phyloP scores from a whole-genome alignment of 164 flowering plant genomes.

The Berberis vulgaris region DNA sequence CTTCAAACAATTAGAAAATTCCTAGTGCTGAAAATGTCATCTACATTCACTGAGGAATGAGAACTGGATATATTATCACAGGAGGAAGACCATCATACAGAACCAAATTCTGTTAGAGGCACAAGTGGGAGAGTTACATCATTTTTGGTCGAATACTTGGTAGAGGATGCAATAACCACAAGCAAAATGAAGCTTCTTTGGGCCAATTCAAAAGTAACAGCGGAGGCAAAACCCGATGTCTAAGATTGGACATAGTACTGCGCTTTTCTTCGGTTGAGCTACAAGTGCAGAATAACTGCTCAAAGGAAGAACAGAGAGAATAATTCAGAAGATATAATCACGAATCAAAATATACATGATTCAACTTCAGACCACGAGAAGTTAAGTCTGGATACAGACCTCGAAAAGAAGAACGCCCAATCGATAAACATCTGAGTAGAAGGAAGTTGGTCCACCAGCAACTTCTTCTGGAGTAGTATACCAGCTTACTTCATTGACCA shows the following conservation, averaged over 20 bases:
- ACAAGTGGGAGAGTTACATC: conserved; percentile 33
- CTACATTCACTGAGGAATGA: no score
- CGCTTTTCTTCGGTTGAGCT: conserved; percentile 72
- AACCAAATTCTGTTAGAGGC: background rate
- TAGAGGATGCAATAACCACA: conserved; percentile 91
- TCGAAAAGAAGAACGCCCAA: conserved; percentile 95
- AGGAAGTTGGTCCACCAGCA: conserved; percentile 53
- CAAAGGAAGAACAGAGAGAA: conserved; percentile 6
- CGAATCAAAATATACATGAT: background rate
- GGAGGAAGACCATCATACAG: background rate
- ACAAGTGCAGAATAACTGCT: conserved; percentile 76
- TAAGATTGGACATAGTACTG: conserved; percentile 75
- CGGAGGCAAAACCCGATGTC: conserved; percentile 93
- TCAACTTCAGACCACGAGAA: background rate
- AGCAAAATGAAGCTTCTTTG: conserved; percentile 93
- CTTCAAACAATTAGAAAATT: no score
- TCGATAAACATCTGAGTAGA: conserved; percentile 80
- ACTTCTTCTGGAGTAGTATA: conserved; percentile 90
- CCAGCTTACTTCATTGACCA: conserved; percentile 76
- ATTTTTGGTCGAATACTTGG: conserved; percentile 73
- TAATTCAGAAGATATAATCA: background rate
- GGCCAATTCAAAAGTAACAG: conserved; percentile 84
- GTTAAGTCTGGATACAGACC: conserved; percentile 30
- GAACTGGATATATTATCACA: no score
- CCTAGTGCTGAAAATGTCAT: no score